These are phyloP conservation scores for Solanum pinnatisectum DNA, from an alignment of 257 asterid species.

Conservation along the genomic window DNA sequence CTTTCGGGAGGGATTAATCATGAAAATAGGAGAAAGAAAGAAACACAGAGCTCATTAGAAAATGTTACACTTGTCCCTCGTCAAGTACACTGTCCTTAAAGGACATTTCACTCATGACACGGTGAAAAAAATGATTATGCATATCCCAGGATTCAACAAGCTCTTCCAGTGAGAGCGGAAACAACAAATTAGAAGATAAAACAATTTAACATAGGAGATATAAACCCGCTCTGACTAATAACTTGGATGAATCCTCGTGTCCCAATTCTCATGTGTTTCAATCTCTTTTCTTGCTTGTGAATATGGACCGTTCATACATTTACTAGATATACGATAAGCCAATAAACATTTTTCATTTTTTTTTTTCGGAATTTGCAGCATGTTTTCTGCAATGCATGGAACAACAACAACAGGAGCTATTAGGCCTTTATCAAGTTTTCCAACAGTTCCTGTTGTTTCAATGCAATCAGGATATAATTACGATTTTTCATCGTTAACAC, in stretches of 20 bases:
- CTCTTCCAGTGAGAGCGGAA: neutral
- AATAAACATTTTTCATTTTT: neutral
- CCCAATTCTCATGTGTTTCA: neutral
- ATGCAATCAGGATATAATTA: conserved; percentile 6
- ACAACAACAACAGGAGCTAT: neutral
- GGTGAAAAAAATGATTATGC: neutral
- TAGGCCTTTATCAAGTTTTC: conserved; percentile 6
- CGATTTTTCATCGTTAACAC: conserved; percentile 17
- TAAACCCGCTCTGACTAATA: neutral
- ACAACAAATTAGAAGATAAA: neutral
- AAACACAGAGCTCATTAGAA: neutral
- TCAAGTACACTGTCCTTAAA: neutral
- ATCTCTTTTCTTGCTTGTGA: neutral
- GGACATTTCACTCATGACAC: neutral
- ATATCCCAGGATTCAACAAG: neutral
- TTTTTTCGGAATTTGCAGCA: neutral
- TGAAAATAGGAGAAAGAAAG: neutral
- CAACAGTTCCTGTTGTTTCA: conserved; percentile 9
- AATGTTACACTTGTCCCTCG: neutral
- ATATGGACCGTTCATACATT: neutral
- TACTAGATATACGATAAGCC: neutral
- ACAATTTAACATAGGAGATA: neutral
- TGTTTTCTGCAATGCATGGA: conserved; percentile 3
- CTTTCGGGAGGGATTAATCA: neutral
- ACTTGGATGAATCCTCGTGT: neutral